Base-by-base conservation (phyloP, 2,329 filamentous ascomycete species). In the Aspergillus sp. region DNA sequence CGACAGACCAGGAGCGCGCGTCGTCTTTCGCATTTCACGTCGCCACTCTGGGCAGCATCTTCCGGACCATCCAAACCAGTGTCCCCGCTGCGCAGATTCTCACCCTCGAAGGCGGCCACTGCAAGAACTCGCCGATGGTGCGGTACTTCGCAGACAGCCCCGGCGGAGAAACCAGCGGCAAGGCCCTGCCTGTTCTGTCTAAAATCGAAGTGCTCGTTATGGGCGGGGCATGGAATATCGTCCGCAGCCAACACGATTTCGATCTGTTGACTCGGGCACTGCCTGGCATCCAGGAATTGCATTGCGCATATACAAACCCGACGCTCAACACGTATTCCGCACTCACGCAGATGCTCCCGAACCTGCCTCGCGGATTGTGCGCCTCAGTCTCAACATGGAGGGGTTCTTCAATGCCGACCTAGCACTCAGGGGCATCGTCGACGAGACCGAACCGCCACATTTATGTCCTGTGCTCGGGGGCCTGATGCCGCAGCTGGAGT, bases 161-260 rank as follows among this genome's bases (percentile, higher is more conserved):
- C 8, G 48, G 46, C 19, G 51, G 49, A 3, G 38, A 46, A 27
- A 41, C 48, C 1, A 47, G 49, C 19, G 42, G 51, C 14, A 51
- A 60, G 42, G 47, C 52, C 16, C 53, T 76, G 5, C 65, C 70
- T 6, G 45, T 57, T 13, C 61, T 82, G 3, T 54, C 64, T 3
- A 71, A 72, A 2, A 70, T 86, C 19, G 70, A 71, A 33, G 83
- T 79, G 1, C 67, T 86, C 13, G 73, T 85, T 26, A 80, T 80
- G 56, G 78, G 80, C 46, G 81, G 81, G 5, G 79, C 84, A 44
- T 86, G 81, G 81, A 86, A 86, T 49, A 67, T 86, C 16, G 80
- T 84, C 55, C 68, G 81, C 29, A 65, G 70, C 11, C 62, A 72
- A 26, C 60, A 65, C 12, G 79, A 86, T 53, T 85, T 82, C 57